phyloP scores from a whole-genome alignment of 768 basidiomycete genomes.

The Phylloporus sp. region DNA sequence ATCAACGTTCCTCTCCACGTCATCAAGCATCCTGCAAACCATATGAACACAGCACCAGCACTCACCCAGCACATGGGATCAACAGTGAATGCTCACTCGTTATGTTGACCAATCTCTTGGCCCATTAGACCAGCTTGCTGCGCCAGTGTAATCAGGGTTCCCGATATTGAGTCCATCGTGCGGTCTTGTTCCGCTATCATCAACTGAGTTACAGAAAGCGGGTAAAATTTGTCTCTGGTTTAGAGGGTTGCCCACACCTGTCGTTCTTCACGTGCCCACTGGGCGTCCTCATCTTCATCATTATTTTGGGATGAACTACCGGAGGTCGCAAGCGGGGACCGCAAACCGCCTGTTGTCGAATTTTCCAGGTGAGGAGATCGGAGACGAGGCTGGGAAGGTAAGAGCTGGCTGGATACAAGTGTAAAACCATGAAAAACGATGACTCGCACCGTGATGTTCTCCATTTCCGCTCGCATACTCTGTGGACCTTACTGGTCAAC shows the following conservation, averaged over 20 bases:
- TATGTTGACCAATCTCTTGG: constrained; percentile 86
- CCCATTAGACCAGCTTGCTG: constrained; percentile 96
- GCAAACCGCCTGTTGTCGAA: constrained; percentile 19
- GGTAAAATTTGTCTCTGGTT: background rate
- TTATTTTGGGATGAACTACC: constrained; percentile 13
- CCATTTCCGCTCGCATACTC: constrained; percentile 71
- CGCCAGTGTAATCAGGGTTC: constrained; percentile 78
- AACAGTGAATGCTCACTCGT: constrained; percentile 57
- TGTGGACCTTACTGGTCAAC: constrained; percentile 43
- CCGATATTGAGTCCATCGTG: constrained; percentile 82
- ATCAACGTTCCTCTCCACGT: constrained; percentile 73
- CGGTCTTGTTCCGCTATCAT: constrained; percentile 87
- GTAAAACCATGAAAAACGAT: background rate
- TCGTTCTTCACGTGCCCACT: constrained; percentile 86
- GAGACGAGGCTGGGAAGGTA: constrained; percentile 1
- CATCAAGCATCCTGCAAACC: constrained; percentile 66
- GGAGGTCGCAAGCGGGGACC: constrained; percentile 9
- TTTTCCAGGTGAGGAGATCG: constrained; percentile 16
- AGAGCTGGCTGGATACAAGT: background rate
- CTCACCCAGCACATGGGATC: background rate
- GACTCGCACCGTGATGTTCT: constrained; percentile 20
- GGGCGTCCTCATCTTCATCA: constrained; percentile 62
- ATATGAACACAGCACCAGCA: background rate
- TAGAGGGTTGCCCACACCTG: constrained; percentile 45
- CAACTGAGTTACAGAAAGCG: constrained; percentile 44